Base-by-base conservation (phyloP, 1,284 basidiomycete species). In the Pseudozyma tsukubaensis region DNA sequence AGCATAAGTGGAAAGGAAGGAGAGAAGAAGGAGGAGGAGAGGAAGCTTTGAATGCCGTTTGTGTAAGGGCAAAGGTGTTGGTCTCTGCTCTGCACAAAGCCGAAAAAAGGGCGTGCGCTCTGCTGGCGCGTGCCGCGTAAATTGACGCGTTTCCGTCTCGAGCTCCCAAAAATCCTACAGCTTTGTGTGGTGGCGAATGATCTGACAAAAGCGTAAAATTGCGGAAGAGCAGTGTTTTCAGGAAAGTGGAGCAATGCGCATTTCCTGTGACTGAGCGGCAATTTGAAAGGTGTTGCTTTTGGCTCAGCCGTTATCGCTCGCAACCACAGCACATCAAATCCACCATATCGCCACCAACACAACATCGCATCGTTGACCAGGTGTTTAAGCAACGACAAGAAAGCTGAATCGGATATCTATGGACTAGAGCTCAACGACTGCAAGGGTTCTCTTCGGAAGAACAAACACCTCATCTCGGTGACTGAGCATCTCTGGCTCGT, bases 71-170 rank as follows among this genome's bases (percentile, higher is more conserved):
- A 4, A 19, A 61, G 50, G 65, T 68, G 66, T 62, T 69, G 59
- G 55, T 69, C 66, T 68, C 43, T 24, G 29, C 14, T 11, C 7
- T 21, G 14, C 6, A 21, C 18, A 21, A 21, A 8, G 8, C 4
- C n/a, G 50, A 37, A 36, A 45, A 50, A 44, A 50, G 18, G 14
- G n/a, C 13, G 9, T 24, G n/a, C n/a, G n/a, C n/a, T n/a, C n/a
- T n/a, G 24, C 13, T 2, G 10, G 37, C 57, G 66, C 66, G 66
- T 29, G 54, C 43, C 67, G 67, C 60, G 67, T 69, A 59, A 63
- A 63, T 68, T 45, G 52, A 63, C 60, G 60, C 60, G 60, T 59
- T 39, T 13, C 32, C 12, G 21, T 24, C 5, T 1, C 9, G 14
- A n/a, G 21, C 10, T 9, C 21, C 9, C n/a, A 24, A 32, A 39